Conservation (phyloP, 768 basidiomycete genomes). For the Phylloporus sp. region DNA sequence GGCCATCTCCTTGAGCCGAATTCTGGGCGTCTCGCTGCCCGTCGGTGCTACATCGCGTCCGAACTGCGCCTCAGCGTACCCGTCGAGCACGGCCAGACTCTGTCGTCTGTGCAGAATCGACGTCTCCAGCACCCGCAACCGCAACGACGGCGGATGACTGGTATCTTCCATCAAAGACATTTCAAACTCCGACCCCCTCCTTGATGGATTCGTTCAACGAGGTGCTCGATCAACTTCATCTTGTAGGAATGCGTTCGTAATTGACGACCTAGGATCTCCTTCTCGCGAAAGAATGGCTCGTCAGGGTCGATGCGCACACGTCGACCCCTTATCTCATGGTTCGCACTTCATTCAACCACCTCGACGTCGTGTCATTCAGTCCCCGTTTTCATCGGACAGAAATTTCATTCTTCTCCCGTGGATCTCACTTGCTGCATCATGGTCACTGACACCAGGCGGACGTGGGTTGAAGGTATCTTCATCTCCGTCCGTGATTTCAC, state of each 20-base stretch:
- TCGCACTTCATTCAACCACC: conserved; percentile 22
- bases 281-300: conserved; percentile 68
- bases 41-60: conserved; percentile 60
- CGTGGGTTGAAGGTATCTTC: conserved; percentile 67
- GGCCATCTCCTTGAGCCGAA: conserved; percentile 79
- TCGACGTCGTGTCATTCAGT: conserved; percentile 8
- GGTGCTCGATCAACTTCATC: conserved; percentile 20
- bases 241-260: background rate
- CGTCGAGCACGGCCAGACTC: conserved; percentile 58
- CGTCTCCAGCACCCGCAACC: conserved; percentile 35
- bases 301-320: conserved; percentile 53
- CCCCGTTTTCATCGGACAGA: conserved; percentile 38
- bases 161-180: conserved; percentile 51
- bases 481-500: conserved; percentile 20
- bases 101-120: conserved; percentile 47
- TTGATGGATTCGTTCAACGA: conserved; percentile 48
- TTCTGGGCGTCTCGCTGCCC: conserved; percentile 50
- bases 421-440: conserved; percentile 58
- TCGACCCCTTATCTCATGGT: conserved; percentile 72
- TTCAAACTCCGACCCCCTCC: conserved; percentile 23
- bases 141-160: conserved; percentile 38
- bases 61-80: conserved; percentile 61
- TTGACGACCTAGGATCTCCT: conserved; percentile 47
- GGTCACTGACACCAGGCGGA: conserved; percentile 68
- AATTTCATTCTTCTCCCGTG: conserved; percentile 52